phyloP scores from a whole-genome alignment of 1,284 basidiomycete genomes.

The Sporisorium exsertum region DNA sequence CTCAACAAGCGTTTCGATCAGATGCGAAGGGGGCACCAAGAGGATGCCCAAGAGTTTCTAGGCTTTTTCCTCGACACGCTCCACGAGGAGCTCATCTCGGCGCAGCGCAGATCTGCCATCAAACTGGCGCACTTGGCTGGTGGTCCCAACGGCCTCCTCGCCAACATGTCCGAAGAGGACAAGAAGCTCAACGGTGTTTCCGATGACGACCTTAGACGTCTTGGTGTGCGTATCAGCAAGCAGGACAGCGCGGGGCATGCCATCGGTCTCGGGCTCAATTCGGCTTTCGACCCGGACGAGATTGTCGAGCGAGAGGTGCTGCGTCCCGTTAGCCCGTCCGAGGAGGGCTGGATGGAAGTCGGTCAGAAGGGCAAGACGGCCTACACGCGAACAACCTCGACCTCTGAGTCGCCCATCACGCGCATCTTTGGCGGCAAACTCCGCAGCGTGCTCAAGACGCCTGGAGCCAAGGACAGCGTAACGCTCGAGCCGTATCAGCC shows the following conservation, averaged over 20 bases:
- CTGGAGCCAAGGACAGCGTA: conserved; percentile 84
- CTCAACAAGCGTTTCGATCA: conserved; percentile 92
- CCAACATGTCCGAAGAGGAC: conserved; percentile 45
- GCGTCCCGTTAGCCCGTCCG: conserved; percentile 61
- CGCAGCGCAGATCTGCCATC: conserved; percentile 72
- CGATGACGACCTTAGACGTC: conserved; percentile 35
- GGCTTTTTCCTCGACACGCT: conserved; percentile 95
- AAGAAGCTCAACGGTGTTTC: conserved; percentile 49
- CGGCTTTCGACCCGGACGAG: conserved; percentile 69
- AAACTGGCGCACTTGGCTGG: conserved; percentile 66
- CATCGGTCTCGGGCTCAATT: conserved; percentile 22
- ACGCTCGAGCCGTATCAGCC: conserved; percentile 93
- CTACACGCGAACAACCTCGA: conserved; percentile 83
- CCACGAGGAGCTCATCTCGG: conserved; percentile 86
- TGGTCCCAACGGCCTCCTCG: conserved; percentile 35
- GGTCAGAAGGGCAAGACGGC: conserved; percentile 87
- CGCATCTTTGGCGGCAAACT: conserved; percentile 93
- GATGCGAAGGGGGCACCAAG: conserved; percentile 94
- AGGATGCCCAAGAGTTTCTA: conserved; percentile 98
- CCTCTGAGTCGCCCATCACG: conserved; percentile 86
- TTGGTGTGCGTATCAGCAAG: conserved; percentile 35
- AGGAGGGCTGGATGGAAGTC: conserved; percentile 84
- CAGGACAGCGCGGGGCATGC: conserved; percentile 17
- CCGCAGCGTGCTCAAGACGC: conserved; percentile 84
- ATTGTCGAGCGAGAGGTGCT: conserved; percentile 72